A percentile compares a stretch with the other conserved stretches of the same genome.
Conservation (phyloP, 345 rosid species). For the Boechera divaricarpa region DNA sequence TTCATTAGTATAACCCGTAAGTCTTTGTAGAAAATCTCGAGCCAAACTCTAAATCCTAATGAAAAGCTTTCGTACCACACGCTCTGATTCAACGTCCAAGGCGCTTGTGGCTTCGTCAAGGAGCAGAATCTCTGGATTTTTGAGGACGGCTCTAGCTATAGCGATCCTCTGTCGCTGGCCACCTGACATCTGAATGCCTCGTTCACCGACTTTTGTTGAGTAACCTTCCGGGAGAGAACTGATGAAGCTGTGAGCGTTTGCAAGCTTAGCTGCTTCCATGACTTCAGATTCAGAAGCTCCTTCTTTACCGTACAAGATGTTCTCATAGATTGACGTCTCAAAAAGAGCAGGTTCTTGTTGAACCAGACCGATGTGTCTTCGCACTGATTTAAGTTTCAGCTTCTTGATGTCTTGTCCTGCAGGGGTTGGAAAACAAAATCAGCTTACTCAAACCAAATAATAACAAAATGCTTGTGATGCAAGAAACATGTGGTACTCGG, state of each 20-base stretch:
- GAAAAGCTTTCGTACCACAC: constrained; percentile 45
- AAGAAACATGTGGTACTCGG: neutral
- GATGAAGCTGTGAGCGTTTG: constrained; percentile 87
- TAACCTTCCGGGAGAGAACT: constrained; percentile 85
- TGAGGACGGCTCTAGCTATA: constrained; percentile 87
- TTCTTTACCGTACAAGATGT: constrained; percentile 89
- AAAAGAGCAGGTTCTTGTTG: constrained; percentile 96
- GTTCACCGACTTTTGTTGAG: constrained; percentile 81
- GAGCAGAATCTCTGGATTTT: constrained; percentile 84
- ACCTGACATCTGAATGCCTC: constrained; percentile 86
- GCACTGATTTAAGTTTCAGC: constrained; percentile 65
- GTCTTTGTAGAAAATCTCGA: neutral
- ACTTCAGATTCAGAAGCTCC: constrained; percentile 81
- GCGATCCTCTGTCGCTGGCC: constrained; percentile 96
- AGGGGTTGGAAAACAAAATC: neutral
- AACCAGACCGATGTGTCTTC: constrained; percentile 81
- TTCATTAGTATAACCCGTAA: constrained; percentile 12
- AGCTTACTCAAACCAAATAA: neutral
- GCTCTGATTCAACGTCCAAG: constrained; percentile 84
- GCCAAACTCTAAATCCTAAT: neutral
- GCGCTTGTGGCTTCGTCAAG: constrained; percentile 97
- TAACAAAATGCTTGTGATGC: neutral
- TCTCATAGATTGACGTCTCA: constrained; percentile 79
- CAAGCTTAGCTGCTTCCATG: constrained; percentile 80
- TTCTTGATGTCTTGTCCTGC: constrained; percentile 76